Conservation (phyloP, 1,139 yeast genomes). For the Suhomyces panamericanus region DNA sequence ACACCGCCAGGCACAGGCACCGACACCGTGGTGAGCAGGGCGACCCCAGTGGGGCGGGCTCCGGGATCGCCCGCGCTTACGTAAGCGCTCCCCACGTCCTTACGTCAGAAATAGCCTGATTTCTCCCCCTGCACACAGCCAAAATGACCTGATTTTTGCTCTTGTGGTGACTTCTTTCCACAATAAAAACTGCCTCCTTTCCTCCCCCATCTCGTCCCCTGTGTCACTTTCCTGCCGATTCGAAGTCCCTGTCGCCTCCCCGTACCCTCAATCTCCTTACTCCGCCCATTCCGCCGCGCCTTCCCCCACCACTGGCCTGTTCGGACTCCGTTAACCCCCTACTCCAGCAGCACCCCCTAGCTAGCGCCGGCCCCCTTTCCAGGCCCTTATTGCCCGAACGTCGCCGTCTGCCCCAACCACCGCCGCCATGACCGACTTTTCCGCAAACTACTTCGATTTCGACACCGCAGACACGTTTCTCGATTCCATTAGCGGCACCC, state of each 20-base stretch:
- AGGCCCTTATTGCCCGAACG: not conserved
- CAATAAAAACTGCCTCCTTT: conserved; percentile 9
- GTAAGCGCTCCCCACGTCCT: not conserved
- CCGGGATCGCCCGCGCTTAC: conserved; percentile 1
- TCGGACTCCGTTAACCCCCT: not conserved
- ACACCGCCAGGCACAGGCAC: not conserved
- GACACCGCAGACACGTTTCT: conserved; percentile 39
- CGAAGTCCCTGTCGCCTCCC: not conserved
- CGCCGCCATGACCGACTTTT: conserved; percentile 18
- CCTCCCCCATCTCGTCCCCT: not conserved
- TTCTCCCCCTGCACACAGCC: conserved; percentile 13
- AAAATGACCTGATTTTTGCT: conserved; percentile 16
- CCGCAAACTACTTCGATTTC: conserved; percentile 29
- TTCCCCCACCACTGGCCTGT: not conserved
- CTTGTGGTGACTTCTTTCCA: conserved; percentile 6
- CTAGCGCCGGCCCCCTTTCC: not conserved
- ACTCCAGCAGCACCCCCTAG: not conserved
- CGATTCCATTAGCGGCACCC: conserved; percentile 32
- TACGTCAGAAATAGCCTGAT: conserved; percentile 12
- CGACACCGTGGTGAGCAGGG: too few species aligned
- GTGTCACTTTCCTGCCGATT: not conserved
- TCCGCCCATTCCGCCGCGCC: not conserved
- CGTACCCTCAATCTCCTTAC: not conserved
- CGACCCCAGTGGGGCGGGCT: not conserved
- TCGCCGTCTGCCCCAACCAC: not conserved